Base-by-base conservation (phyloP, 2,329 filamentous ascomycete species). In the Aspergillus ochraceus region DNA sequence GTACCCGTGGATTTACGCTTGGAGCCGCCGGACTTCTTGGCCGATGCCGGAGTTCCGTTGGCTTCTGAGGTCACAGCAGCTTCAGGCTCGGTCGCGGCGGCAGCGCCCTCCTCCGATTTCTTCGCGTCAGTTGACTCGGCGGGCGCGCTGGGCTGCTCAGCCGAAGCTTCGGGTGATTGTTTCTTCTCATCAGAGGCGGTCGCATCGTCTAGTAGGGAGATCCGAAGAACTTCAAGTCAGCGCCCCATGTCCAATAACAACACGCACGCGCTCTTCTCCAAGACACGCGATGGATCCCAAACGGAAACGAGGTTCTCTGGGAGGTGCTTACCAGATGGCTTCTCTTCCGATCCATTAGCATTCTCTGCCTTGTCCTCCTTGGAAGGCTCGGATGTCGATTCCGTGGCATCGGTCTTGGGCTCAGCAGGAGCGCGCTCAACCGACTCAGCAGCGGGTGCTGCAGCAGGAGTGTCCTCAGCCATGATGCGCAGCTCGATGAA, bases 1-100 rank as follows among this genome's bases (percentile, higher is more conserved):
- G 84, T 84, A 58, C 83, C 83, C 47, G 82, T 82, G 24, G 91
- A 96, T 83, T 95, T 95, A 80, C 91, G 90, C 74, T 80, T 84
- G 42, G 74, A 84, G 62, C 62, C 50, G 54, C 62, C 60, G 32
- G 80, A 74, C 69, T 86, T 86, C 62, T 79, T 79, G 54, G 80
- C 73, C 30, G 76, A 76, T 39, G 78, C 76, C 59, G 83, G 77
- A 52, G 79, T 82, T 64, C 81, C 83, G 68, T 84, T 78, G 36
- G 73, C 68, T 60, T 72, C 74, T 49, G 72, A 61, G 49, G 75
- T 73, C 54, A 68, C 60, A 58, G 70, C 69, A 55, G 70, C 65
- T 46, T 63, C 62, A 52, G 66, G 39, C 52, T 71, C 69, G 56
- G 67, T 68, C 58, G 68, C 58, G 19, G 63, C 64, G 51, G 69